A percentile compares a stretch with the other conserved stretches of the same genome.
Conservation (phyloP, 75 land plant genomes). For the Pinus taeda region DNA sequence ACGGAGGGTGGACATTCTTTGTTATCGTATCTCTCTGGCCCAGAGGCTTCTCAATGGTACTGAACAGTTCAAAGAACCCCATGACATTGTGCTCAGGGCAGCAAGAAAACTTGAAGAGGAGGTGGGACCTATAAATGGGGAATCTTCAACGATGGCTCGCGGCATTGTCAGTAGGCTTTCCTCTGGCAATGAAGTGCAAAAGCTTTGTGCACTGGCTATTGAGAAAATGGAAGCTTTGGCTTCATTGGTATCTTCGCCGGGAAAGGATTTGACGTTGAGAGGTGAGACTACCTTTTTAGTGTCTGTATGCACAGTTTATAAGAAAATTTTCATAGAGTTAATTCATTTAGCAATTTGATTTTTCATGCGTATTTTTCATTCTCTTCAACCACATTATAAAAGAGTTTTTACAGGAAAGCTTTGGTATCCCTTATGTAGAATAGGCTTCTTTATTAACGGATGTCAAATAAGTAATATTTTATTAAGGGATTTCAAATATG, state of each 20-base stretch:
- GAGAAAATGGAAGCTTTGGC: slow-evolving; percentile 59
- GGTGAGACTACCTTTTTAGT: slow-evolving; percentile 17
- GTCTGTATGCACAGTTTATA: not conserved
- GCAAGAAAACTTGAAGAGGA: slow-evolving; percentile 66
- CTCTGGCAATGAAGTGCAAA: slow-evolving; percentile 55
- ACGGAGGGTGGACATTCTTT: slow-evolving; percentile 76
- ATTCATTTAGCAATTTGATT: not conserved
- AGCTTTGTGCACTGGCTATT: slow-evolving; percentile 52
- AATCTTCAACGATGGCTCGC: slow-evolving; percentile 63
- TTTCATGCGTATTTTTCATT: not conserved
- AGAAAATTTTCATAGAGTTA: slow-evolving; percentile 1
- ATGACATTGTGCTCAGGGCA: slow-evolving; percentile 56
- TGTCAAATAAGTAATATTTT: too few relatives aligned
- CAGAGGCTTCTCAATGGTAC: slow-evolving; percentile 79
- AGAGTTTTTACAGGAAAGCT: not conserved
- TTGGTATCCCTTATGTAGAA: not conserved
- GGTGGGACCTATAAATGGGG: slow-evolving; percentile 68
- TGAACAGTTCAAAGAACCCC: slow-evolving; percentile 50
- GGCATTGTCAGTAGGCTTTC: slow-evolving; percentile 85
- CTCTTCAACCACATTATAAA: not conserved
- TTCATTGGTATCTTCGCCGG: slow-evolving; percentile 5
- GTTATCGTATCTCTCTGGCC: slow-evolving; percentile 65
- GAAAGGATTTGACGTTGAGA: slow-evolving; percentile 5
- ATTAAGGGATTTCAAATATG: not conserved
- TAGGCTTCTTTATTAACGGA: not conserved